These are phyloP conservation scores for Anethum foeniculum DNA, from an alignment of 140 eudicot species.

Conservation along the genomic window DNA sequence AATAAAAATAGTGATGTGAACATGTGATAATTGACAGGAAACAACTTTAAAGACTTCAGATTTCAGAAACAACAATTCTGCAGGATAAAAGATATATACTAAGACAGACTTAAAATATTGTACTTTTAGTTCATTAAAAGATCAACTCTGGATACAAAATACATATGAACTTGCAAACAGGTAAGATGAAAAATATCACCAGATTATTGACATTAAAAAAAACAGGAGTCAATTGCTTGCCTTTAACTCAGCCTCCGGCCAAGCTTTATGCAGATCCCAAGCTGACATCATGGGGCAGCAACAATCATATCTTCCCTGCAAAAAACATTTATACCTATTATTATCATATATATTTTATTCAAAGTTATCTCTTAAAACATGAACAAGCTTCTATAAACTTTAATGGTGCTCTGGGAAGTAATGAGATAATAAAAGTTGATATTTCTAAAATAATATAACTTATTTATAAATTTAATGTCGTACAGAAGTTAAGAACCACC, in stretches of 20 bases:
- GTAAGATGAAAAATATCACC: not conserved
- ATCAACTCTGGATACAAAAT: not conserved
- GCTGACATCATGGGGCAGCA: slow-evolving; percentile 99
- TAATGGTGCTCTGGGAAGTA: not conserved
- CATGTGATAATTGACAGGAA: not conserved
- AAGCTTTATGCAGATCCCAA: slow-evolving; percentile 98
- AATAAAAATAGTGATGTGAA: not conserved
- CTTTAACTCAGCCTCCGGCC: slow-evolving; percentile 97
- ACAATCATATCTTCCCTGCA: slow-evolving; percentile 93
- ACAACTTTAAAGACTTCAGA: not conserved
- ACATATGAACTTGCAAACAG: not conserved
- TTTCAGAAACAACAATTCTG: not conserved
- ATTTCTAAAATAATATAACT: not conserved
- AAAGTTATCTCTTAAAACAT: not conserved
- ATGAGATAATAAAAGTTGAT: not conserved
- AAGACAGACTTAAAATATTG: not conserved
- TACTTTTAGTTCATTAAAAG: not conserved
- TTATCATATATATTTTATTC: not conserved
- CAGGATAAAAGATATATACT: not conserved
- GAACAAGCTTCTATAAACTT: not conserved
- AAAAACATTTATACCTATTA: slow-evolving; percentile 4
- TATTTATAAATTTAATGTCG: not conserved
- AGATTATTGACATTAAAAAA: not conserved
- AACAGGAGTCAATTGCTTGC: slow-evolving; percentile 21
- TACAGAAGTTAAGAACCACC: not conserved